phyloP scores from a whole-genome alignment of 768 basidiomycete species.

The Ephemerocybe angulata region DNA sequence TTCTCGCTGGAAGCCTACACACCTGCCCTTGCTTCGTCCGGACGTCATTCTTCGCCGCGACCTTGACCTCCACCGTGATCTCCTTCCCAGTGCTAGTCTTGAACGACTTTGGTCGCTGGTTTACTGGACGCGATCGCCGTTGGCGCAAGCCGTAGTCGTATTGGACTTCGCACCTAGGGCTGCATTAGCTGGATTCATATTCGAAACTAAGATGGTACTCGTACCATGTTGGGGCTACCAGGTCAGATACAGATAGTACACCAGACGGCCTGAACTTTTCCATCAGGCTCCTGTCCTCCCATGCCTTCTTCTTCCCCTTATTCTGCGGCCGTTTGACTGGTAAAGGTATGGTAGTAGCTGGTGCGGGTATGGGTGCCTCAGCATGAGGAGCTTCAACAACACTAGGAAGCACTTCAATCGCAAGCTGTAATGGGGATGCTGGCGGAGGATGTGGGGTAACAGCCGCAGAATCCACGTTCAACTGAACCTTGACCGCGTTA shows the following conservation, averaged over 20 bases:
- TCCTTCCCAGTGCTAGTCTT: constrained; percentile 53
- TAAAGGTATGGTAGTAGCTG: neutral
- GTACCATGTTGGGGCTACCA: constrained; percentile 60
- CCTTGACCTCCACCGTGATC: constrained; percentile 48
- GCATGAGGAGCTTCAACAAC: too few relatives aligned
- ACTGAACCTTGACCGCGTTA: neutral
- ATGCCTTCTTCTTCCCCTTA: constrained; percentile 29
- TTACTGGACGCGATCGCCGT: constrained; percentile 44
- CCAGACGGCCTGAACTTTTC: constrained; percentile 41
- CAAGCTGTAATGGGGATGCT: too few relatives aligned
- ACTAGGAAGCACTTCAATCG: too few relatives aligned
- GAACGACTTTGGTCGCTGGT: constrained; percentile 53
- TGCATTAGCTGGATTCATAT: constrained; percentile 2
- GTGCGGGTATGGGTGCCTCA: neutral
- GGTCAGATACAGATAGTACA: constrained; percentile 58
- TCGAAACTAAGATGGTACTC: constrained; percentile 11
- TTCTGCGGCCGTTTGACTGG: neutral
- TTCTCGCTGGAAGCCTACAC: constrained; percentile 11
- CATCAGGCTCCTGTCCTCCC: constrained; percentile 17
- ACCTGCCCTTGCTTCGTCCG: constrained; percentile 55
- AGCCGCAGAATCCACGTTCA: too few relatives aligned
- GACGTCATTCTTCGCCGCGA: constrained; percentile 54
- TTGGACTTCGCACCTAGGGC: constrained; percentile 72
- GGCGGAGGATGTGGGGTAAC: too few relatives aligned
- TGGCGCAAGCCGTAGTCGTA: constrained; percentile 73